Percentiles rank a stretch among this genome's conserved stretches.
phyloP scores from a whole-genome alignment of 305 asterid genomes.

The Plantago coronopus region DNA sequence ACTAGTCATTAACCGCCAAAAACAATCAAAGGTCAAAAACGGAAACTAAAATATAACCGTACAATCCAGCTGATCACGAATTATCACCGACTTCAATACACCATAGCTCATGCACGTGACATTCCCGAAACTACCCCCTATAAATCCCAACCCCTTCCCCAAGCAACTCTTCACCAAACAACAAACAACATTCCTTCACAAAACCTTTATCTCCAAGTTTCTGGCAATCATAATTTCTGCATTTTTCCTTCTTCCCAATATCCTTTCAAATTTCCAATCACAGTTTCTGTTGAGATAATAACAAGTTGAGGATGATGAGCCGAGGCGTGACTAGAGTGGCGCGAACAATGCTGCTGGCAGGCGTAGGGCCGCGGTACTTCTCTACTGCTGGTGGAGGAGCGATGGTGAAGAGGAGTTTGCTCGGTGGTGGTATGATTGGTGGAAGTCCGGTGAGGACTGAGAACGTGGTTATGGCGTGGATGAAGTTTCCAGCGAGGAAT shows the following conservation, averaged over 20 bases:
- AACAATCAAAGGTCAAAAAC: slow-evolving; percentile 16
- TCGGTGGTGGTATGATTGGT: slow-evolving; percentile 16
- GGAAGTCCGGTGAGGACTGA: slow-evolving; percentile 22
- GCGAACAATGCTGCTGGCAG: slow-evolving; percentile 30
- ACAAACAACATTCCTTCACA: background rate
- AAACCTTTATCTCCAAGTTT: slow-evolving; percentile 31
- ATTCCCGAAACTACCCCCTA: slow-evolving; percentile 25
- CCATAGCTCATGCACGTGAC: slow-evolving; percentile 25
- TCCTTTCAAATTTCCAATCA: background rate
- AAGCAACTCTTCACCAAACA: slow-evolving; percentile 7
- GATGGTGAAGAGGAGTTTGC: background rate
- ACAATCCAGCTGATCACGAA: too few species aligned
- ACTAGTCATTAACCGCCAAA: background rate
- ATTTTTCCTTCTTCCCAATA: too few species aligned
- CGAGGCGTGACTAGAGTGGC: slow-evolving; percentile 40
- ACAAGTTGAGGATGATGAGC: slow-evolving; percentile 30
- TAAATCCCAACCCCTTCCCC: slow-evolving; percentile 17
- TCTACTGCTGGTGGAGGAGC: slow-evolving; percentile 28
- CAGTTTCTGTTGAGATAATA: too few species aligned
- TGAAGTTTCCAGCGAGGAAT: slow-evolving; percentile 37
- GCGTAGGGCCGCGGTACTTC: slow-evolving; percentile 40
- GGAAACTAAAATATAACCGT: too few species aligned
- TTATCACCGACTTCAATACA: slow-evolving; percentile 21
- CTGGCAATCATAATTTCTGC: slow-evolving; percentile 15
- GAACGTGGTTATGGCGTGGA: slow-evolving; percentile 27